Base-by-base conservation (phyloP, 2,329 filamentous ascomycete species). In the Elsinoe australis region DNA sequence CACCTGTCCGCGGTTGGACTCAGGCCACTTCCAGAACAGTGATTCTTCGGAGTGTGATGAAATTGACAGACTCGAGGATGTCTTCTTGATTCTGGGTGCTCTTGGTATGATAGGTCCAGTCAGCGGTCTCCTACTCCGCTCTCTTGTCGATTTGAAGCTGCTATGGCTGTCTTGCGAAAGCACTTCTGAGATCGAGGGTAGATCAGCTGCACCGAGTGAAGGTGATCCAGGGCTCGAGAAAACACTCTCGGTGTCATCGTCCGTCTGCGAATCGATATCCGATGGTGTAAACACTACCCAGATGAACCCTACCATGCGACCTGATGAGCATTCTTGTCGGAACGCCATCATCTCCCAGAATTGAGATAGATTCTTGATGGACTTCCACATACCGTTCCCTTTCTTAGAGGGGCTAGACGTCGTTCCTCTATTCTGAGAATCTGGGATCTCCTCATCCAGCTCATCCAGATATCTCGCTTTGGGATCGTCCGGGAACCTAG, bases 321-420 rank as follows among this genome's bases (percentile, higher is more conserved):
- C 94, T 26, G 88, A 87, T 0, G 89, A 95, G 61, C 92, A 98
- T 61, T 98, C 92, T 63, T 96, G 92, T 49, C 92, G 76, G 61
- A 86, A 96, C 0, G 89, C 83, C 90, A 98, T 96, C 76, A 94
- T 85, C 53, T 98, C 92, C 92, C 92, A 98, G 60, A 98, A 98
- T 56, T 89, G 82, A n/a, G 89, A 85, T 32, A 98, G 69, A 0
- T 80, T 85, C 61, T 76, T 82, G 18, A 95, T 81, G 51, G 84
- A 88, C 61, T 81, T 85, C 92, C 92, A 98, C 49, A 78, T 74
- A 0, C 85, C 85, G 19, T 71, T 73, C 55, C 78, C 76, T 49
- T 53, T 54, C 47, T 68, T 71, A 50, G 56, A 61, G 51, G 54
- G 62, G 55, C 55, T 64, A 34, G 55, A 60, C 2, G 55, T 52